Evolutionary conservation across 805 yeast genomes (phyloP).

Genomic region (Yamadazyma olivae): DNA sequence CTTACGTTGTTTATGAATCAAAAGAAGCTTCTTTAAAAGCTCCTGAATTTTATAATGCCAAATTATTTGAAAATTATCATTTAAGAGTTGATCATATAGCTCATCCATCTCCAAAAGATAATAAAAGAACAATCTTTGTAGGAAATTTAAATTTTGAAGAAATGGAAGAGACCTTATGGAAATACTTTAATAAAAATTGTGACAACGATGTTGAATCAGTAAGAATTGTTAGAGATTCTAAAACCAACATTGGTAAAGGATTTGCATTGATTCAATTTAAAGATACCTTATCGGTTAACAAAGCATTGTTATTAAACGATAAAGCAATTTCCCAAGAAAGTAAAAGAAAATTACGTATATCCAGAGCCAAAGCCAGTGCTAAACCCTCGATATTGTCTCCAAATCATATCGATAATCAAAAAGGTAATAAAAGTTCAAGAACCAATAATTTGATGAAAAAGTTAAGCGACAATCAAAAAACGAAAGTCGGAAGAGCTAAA

Average conservation of each 20-base stretch:
- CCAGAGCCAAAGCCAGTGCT: slow-evolving; percentile 48
- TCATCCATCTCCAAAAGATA: slow-evolving; percentile 84
- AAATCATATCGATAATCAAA: slow-evolving; percentile 36
- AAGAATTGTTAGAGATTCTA: slow-evolving; percentile 85
- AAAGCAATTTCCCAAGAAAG: slow-evolving; percentile 46
- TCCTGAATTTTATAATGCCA: slow-evolving; percentile 57
- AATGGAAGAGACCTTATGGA: slow-evolving; percentile 86
- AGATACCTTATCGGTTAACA: slow-evolving; percentile 67
- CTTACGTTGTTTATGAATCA: slow-evolving; percentile 76
- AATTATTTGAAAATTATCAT: slow-evolving; percentile 68
- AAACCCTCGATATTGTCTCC: slow-evolving; percentile 45
- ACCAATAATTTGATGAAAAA: slow-evolving; percentile 12
- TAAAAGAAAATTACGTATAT: slow-evolving; percentile 66
- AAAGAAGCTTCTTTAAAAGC: slow-evolving; percentile 48
- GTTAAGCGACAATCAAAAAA: slow-evolving; percentile 65
- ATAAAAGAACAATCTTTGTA: slow-evolving; percentile 79
- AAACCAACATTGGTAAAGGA: slow-evolving; percentile 95
- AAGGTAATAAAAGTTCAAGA: slow-evolving; percentile 20
- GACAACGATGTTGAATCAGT: slow-evolving; percentile 73
- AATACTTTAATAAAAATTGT: slow-evolving; percentile 54
- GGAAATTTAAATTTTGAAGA: slow-evolving; percentile 95
- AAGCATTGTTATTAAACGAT: slow-evolving; percentile 76
- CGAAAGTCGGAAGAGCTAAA: slow-evolving; percentile 77
- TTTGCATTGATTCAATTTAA: slow-evolving; percentile 93
- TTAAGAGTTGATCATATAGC: slow-evolving; percentile 90